phyloP scores from a whole-genome alignment of 192 early-diverging fungal species.

The Spizellomyces sp. region DNA sequence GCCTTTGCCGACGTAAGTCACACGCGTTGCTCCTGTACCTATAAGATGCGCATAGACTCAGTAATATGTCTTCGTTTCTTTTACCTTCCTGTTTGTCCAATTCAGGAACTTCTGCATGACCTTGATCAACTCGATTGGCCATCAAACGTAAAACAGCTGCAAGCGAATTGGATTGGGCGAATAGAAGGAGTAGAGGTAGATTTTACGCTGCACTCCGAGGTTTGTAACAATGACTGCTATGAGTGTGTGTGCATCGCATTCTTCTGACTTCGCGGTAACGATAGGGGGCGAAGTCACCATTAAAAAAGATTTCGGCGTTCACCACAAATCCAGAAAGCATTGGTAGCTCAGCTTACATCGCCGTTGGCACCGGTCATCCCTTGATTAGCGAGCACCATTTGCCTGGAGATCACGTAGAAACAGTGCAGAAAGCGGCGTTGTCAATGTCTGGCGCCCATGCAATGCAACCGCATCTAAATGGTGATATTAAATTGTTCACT shows the following conservation, averaged over 20 bases:
- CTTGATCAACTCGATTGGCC: conserved; percentile 86
- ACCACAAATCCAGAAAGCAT: background rate
- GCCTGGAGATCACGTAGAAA: background rate
- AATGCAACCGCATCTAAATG: background rate
- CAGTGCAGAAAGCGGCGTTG: background rate
- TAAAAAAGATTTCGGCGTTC: background rate
- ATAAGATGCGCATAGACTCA: background rate
- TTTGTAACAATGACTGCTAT: background rate
- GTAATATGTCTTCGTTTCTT: background rate
- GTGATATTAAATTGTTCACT: too few species aligned
- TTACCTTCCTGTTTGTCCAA: background rate
- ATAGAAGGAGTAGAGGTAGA: conserved; percentile 60
- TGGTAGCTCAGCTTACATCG: conserved; percentile 17
- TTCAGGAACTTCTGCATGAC: conserved; percentile 70
- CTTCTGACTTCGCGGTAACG: too few species aligned
- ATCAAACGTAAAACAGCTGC: conserved; percentile 83
- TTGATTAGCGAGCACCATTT: conserved; percentile 14
- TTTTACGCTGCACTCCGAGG: background rate
- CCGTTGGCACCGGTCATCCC: conserved; percentile 37
- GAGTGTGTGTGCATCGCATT: too few species aligned
- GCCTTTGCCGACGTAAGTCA: conserved; percentile 71
- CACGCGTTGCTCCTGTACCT: too few species aligned
- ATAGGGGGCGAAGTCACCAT: background rate
- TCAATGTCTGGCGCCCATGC: background rate
- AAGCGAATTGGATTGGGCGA: conserved; percentile 92